Evolutionary conservation across 495 filamentous ascomycete species (phyloP), one percentile per base, ranked within the genome.

Genomic region (Trichodelitschia bisporula): DNA sequence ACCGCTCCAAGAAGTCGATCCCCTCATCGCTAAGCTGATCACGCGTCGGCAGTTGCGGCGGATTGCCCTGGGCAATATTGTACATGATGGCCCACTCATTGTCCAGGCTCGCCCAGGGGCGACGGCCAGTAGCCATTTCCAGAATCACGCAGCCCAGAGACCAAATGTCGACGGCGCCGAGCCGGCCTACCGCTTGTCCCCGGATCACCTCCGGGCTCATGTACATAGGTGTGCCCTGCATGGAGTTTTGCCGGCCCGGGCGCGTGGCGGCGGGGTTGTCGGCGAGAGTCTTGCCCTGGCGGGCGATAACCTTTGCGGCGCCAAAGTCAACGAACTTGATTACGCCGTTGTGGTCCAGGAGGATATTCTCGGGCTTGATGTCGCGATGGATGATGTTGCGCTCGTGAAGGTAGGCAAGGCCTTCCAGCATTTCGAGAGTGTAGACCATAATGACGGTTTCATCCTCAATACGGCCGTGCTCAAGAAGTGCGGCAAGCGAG

Each of bases 31-130:
- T 80, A 36, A 97, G 63, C 46, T 95, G 84, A 29, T 95, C 86
- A 2, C 58, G 50, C 2, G 59, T 54, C 10, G 86, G 86, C 18
- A 95, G 57, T 37, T 76, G 69, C 2, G 86, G 86, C 32, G 77
- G 71, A 39, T 93, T 90, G 32, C 86, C 86, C 42, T 90, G 82
- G 2, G 86, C 86, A 38, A 97, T 97, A 51, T 95, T 93, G 65
- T 92, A 97, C 86, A 97, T 97, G 54, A 97, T 95, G 19, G 86
- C 86, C 84, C 86, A 97, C 49, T 97, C 86, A 48, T 97, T 97
- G 54, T 97, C 86, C 4, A 95, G 64, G 37, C 69, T 74, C n/a
- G 83, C 83, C 86, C 86, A 97, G 13, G 86, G 86, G 17, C 89
- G 71, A 30, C 80, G 67, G 18, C 86, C 86, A 1, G 83, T 95